A percentile compares a stretch with the other conserved stretches of the same genome.
phyloP scores from a whole-genome alignment of 192 early-diverging fungal species.

The Chytriomyces hyalinus region DNA sequence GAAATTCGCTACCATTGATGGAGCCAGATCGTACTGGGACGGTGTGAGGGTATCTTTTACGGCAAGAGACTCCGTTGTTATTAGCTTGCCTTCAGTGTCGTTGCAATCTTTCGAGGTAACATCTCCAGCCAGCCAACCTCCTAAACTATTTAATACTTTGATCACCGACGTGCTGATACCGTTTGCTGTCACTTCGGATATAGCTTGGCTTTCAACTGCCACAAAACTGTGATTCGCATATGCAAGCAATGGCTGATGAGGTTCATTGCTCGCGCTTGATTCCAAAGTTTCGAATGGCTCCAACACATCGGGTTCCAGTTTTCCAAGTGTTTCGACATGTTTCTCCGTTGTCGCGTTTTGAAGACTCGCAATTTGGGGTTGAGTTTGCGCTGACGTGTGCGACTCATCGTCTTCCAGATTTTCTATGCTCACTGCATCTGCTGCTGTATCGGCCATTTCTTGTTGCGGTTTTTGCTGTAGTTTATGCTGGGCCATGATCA shows the following conservation, averaged over 20 bases:
- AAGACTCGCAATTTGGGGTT: no score
- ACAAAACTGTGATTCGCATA: background rate
- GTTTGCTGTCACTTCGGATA: background rate
- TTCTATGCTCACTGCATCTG: background rate
- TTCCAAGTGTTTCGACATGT: background rate
- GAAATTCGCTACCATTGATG: slow-evolving; percentile 11
- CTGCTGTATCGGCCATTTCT: background rate
- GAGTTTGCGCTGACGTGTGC: background rate
- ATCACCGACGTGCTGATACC: background rate
- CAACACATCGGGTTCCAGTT: background rate
- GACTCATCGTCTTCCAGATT: background rate
- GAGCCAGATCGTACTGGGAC: slow-evolving; percentile 17
- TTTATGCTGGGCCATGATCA: slow-evolving; percentile 9
- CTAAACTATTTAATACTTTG: background rate
- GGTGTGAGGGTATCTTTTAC: background rate
- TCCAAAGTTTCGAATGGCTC: background rate
- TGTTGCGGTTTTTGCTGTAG: background rate
- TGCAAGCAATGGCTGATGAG: background rate
- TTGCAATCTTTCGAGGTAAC: background rate
- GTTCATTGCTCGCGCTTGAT: background rate
- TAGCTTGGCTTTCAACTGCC: background rate
- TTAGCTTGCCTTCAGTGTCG: background rate
- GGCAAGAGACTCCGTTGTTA: background rate
- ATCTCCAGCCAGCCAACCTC: background rate
- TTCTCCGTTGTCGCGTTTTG: background rate